Conservation (phyloP, 2,329 filamentous ascomycete genomes). For the Fusarium veterinarium region DNA sequence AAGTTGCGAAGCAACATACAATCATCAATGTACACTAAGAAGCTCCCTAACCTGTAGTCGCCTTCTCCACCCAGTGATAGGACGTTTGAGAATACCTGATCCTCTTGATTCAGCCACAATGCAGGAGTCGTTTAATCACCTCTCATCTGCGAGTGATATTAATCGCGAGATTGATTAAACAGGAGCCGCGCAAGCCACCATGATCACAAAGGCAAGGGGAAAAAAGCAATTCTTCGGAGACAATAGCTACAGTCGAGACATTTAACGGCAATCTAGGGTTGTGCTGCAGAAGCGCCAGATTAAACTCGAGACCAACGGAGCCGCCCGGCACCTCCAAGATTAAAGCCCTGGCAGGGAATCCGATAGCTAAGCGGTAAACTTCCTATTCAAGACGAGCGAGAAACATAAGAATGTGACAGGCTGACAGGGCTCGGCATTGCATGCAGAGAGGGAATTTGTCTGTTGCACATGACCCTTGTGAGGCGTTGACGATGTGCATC, state of each 20-base stretch:
- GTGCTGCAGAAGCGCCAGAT: not conserved
- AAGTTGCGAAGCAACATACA: not conserved
- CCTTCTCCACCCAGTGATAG: constrained; percentile 13
- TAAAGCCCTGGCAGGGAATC: not conserved
- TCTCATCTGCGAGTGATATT: constrained; percentile 29
- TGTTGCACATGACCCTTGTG: constrained; percentile 38
- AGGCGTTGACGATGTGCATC: constrained; percentile 29
- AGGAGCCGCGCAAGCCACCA: constrained; percentile 12
- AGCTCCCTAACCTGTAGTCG: constrained; percentile 3
- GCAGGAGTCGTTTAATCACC: constrained; percentile 24
- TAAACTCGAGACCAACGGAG: constrained; percentile 6
- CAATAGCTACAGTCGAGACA: constrained; percentile 1
- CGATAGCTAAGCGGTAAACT: constrained; percentile 8
- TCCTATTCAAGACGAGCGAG: constrained; percentile 7
- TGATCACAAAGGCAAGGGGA: not conserved
- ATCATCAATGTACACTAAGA: constrained; percentile 11
- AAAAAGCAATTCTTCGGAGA: not conserved
- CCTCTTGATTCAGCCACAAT: constrained; percentile 13
- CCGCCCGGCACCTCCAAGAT: constrained; percentile 16
- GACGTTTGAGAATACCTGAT: constrained; percentile 8
- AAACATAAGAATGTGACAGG: constrained; percentile 13
- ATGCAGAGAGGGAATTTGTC: constrained; percentile 14
- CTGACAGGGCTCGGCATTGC: constrained; percentile 14
- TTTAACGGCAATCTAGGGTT: not conserved
- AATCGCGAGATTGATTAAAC: constrained; percentile 24